A percentile compares a stretch with the other conserved stretches of the same genome.
phyloP scores from a whole-genome alignment of 331 rosid genomes.

The Ulmus americana region DNA sequence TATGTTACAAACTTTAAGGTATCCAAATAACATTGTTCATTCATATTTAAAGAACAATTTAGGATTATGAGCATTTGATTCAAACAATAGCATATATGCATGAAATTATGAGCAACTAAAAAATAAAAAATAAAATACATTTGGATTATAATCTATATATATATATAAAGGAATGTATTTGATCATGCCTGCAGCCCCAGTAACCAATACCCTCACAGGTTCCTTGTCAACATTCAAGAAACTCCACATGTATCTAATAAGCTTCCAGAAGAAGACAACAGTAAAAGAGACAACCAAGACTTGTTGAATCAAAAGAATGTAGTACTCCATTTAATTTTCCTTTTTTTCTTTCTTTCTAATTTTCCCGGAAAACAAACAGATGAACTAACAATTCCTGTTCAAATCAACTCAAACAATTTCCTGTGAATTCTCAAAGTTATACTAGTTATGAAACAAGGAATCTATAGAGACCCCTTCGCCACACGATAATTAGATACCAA shows the following conservation, averaged over 20 bases:
- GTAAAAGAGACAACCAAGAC: conserved; percentile 35
- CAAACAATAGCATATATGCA: background rate
- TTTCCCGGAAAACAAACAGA: conserved; percentile 22
- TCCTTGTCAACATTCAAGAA: conserved; percentile 52
- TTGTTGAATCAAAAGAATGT: conserved; percentile 36
- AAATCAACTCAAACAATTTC: conserved; percentile 16
- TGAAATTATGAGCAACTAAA: background rate
- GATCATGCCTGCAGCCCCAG: conserved; percentile 76
- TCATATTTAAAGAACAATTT: too few species aligned
- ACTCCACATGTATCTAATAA: conserved; percentile 51
- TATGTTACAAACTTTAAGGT: too few species aligned
- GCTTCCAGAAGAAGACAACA: conserved; percentile 52
- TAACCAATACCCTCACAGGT: conserved; percentile 59
- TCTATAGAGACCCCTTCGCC: conserved; percentile 22
- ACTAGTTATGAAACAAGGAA: conserved; percentile 20
- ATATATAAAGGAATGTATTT: background rate
- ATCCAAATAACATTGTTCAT: too few species aligned
- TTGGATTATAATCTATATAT: background rate
- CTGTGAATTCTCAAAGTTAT: background rate
- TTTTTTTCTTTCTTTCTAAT: background rate
- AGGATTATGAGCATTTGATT: background rate
- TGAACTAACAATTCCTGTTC: conserved; percentile 21
- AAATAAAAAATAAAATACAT: background rate
- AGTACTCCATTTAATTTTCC: conserved; percentile 22
- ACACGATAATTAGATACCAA: conserved; percentile 48